phyloP scores from a whole-genome alignment of 2,329 filamentous ascomycete species.

The Xylaria sp. region DNA sequence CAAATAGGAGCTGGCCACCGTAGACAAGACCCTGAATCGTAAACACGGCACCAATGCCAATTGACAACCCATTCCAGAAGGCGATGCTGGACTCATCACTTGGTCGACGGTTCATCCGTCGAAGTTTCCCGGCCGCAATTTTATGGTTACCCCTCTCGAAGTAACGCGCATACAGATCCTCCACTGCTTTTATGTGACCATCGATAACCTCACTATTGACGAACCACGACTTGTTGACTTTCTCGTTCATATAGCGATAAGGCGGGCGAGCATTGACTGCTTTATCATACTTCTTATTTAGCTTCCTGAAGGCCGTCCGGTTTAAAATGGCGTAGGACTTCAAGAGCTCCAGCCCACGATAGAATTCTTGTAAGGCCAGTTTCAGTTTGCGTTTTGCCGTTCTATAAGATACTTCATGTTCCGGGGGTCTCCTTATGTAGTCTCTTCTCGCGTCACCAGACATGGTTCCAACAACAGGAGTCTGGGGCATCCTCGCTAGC shows the following conservation, averaged over 20 bases:
- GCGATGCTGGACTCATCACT: conserved; percentile 66
- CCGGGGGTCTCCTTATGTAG: conserved; percentile 61
- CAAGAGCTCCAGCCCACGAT: conserved; percentile 87
- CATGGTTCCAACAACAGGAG: conserved; percentile 54
- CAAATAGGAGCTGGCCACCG: conserved; percentile 63
- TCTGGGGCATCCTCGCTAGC: conserved; percentile 63
- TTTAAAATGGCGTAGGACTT: conserved; percentile 93
- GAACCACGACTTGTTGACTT: conserved; percentile 90
- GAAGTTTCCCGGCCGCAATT: conserved; percentile 86
- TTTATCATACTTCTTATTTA: conserved; percentile 99
- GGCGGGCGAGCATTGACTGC: conserved; percentile 80
- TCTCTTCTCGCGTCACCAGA: conserved; percentile 54
- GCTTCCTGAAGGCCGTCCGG: conserved; percentile 92
- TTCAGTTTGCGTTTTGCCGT: conserved; percentile 93
- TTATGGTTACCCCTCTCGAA: conserved; percentile 96
- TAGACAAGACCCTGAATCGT: conserved; percentile 72
- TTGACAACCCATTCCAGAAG: conserved; percentile 71
- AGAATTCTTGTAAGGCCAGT: conserved; percentile 89
- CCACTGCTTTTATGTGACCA: conserved; percentile 79
- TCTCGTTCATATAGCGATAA: conserved; percentile 86
- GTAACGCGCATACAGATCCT: conserved; percentile 93
- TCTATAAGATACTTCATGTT: conserved; percentile 79
- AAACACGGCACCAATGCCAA: conserved; percentile 75
- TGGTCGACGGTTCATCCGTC: conserved; percentile 72
- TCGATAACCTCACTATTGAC: conserved; percentile 89